Base-by-base conservation (phyloP, 768 basidiomycete species). In the Naganishia friedmannii region DNA sequence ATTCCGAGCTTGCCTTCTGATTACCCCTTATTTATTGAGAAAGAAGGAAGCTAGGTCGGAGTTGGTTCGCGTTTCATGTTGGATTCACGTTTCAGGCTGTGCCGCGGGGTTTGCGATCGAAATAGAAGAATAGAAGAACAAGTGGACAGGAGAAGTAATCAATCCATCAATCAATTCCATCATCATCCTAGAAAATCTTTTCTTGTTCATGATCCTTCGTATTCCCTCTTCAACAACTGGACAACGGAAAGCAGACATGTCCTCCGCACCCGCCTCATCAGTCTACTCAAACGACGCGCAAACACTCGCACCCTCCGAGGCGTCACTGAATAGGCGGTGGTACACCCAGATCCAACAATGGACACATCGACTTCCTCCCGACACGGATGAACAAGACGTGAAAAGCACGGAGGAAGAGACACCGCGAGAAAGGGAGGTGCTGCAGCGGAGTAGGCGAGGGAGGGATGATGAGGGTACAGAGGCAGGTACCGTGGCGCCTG, bases 241-340 rank as follows among this genome's bases (percentile, higher is more conserved):
- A 26, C 26, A 5, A 8, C 26, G 60, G 37, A 39, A 58, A 10
- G n/a, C n/a, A 21, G 32, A 21, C 55, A 58, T 58, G 57, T 58
- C 56, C 15, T 28, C n/a, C 2, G 23, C 57, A 45, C 57, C 48
- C 29, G 60, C 58, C 8, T 29, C 42, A 15, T 69, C 51, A 48
- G 48, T 32, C 29, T 69, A 68, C 39, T 68, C 67, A 3, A 56
- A 68, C 42, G 42, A 42, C 15, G 42, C 42, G 8, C 34, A 63
- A 39, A 69, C 56, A 13, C 12, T 69, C 21, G 45, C 68, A 6
- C 56, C 68, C 3, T 69, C 68, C 26, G 68, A 69, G 42, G 53
- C 58, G 23, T 69, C 68, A 17, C 45, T 69, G 28, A 69, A 69
- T 57, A 39, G 39, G 21, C 23, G 68, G 46, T 69, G 68, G 68